Evolutionary conservation across 2,329 filamentous ascomycete species (phyloP).

Genomic region (Ambrosiella cleistominuta): DNA sequence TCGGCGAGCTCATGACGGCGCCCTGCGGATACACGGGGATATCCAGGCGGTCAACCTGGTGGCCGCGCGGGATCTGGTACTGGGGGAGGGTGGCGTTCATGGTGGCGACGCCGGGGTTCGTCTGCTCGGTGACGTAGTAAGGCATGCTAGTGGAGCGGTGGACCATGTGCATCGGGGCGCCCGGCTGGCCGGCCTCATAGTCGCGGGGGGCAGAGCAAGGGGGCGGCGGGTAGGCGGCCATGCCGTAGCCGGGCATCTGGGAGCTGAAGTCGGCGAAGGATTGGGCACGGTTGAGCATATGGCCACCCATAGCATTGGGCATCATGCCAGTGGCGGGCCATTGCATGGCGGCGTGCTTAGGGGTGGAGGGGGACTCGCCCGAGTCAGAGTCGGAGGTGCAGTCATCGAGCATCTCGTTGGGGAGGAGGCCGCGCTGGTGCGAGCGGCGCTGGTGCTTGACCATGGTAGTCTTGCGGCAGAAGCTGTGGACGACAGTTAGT

Average conservation of each 20-base stretch:
- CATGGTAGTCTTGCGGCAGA: constrained; percentile 57
- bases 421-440: constrained; percentile 40
- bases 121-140: constrained; percentile 44
- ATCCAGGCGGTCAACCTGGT: constrained; percentile 28
- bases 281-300: constrained; percentile 32
- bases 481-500: constrained; percentile 26
- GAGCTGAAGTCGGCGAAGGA: constrained; percentile 39
- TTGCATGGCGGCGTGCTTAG: constrained; percentile 32
- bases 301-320: constrained; percentile 21
- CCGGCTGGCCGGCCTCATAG: constrained; percentile 24
- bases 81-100: constrained; percentile 37
- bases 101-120: constrained; percentile 43
- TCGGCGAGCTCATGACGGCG: constrained; percentile 37
- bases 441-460: constrained; percentile 48
- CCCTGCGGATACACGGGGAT: constrained; percentile 29
- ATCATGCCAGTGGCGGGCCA: constrained; percentile 31
- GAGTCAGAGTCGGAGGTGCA: constrained; percentile 38
- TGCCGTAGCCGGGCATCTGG: constrained; percentile 26
- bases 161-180: constrained; percentile 25
- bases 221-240: constrained; percentile 15
- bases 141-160: constrained; percentile 32
- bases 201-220: constrained; percentile 22
- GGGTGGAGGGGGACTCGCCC: constrained; percentile 42
- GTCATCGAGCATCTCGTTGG: constrained; percentile 35
- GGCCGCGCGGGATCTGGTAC: constrained; percentile 35